Base-by-base conservation (phyloP, 129 eudicot genomes). In the Flaveria robusta region DNA sequence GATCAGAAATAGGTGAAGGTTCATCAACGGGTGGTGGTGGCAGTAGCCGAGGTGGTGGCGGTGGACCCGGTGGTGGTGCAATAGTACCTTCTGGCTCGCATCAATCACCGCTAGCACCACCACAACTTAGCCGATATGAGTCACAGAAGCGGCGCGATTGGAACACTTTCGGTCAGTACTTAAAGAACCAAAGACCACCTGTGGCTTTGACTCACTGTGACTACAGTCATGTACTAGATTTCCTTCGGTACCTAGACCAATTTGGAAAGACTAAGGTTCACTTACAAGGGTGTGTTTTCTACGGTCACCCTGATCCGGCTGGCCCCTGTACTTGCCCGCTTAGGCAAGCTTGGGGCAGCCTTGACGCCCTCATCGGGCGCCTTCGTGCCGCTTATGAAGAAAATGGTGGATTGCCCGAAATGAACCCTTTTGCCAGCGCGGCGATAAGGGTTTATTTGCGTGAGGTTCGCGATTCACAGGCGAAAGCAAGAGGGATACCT, bases 251-350 rank as follows among this genome's bases (percentile, higher is more conserved):
- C 80, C 79, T 89, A 1, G 95, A 89, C 56, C 95, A 89, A 18
- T 88, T 88, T 42, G 93, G 93, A n/a, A 88, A 88, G 78, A 88
- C 93, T 79, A 88, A 89, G 84, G 96, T 89, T 29, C 96, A 89
- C 71, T 50, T 82, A 62, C 89, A 85, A 59, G 89, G 96, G 46
- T 89, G 96, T 64, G 81, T 59, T 16, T 87, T 77, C 22, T 89
- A 80, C 65, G 96, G 96, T 24, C 91, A 89, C 43, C 86, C 96
- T 16, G 92, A 89, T 73, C 96, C 92, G 7, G 83, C 89, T 20
- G 92, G 90, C 10, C 96, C 91, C 0, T 89, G 96, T 73, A 83
- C 92, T 51, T 89, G 96, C 66, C 92, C 96, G 9, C 85, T 89
- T 20, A 81, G 78, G 70, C 96, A 89, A 81, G 96, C 96, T 45